phyloP scores from a whole-genome alignment of 202 grass and related monocot species.

The Saccharum hybrid region DNA sequence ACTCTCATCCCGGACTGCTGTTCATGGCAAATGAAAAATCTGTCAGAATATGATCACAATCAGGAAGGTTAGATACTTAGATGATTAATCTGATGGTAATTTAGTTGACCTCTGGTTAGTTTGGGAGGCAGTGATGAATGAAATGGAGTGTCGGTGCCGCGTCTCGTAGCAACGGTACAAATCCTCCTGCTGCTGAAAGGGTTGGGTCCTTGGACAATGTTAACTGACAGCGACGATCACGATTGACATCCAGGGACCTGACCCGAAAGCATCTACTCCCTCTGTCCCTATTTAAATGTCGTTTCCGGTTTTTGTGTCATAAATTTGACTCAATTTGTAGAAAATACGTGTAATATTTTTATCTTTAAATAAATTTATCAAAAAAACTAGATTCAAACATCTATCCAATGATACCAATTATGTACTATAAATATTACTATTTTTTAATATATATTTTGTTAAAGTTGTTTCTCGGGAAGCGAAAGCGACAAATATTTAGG shows the following conservation, averaged over 20 bases:
- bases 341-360: too few relatives aligned
- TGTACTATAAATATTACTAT: too few relatives aligned
- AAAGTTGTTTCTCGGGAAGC: too few relatives aligned
- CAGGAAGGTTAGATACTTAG: neutral
- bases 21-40: neutral
- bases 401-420: too few relatives aligned
- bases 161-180: conserved; percentile 18
- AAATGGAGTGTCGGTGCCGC: conserved; percentile 28
- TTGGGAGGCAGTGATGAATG: conserved; percentile 8
- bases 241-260: neutral
- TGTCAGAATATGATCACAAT: neutral
- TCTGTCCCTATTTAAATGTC: too few relatives aligned
- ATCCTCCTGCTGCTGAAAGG: neutral
- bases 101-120: neutral
- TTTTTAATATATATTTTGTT: too few relatives aligned
- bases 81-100: neutral
- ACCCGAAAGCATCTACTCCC: too few relatives aligned
- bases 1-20: neutral
- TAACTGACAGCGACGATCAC: conserved; percentile 27
- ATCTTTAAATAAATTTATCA: too few relatives aligned
- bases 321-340: too few relatives aligned
- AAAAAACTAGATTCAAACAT: too few relatives aligned
- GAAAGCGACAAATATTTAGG: too few relatives aligned
- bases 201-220: conserved; percentile 4
- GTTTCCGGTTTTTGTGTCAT: too few relatives aligned